Conservation (phyloP, 2,329 filamentous ascomycete species). For the Botrytis aclada region DNA sequence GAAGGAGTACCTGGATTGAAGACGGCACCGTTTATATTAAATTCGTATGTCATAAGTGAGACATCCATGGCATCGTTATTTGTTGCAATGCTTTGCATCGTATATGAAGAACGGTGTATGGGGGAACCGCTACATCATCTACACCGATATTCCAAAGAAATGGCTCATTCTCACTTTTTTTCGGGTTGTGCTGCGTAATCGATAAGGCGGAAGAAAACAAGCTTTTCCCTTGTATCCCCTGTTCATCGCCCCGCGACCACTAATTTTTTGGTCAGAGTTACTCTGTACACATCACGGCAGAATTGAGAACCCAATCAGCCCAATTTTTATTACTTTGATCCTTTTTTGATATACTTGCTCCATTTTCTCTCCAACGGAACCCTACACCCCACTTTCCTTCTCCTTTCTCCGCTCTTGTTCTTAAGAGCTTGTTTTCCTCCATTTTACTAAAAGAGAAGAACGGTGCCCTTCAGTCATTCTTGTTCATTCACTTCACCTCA, state of each 20-base stretch:
- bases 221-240: slow-evolving; percentile 2
- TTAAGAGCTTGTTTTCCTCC: slow-evolving; percentile 2
- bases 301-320: neutral
- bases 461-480: neutral
- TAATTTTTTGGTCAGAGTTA: neutral
- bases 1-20: neutral
- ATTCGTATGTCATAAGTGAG: neutral
- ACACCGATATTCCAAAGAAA: neutral
- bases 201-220: slow-evolving; percentile 13
- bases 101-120: neutral
- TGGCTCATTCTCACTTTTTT: neutral
- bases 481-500: slow-evolving; percentile 10
- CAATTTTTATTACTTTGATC: neutral
- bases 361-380: neutral
- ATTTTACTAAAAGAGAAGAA: neutral
- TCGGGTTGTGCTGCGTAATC: slow-evolving; percentile 5
- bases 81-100: neutral
- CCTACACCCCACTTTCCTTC: neutral
- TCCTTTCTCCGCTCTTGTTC: neutral
- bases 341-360: neutral
- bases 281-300: slow-evolving; percentile 1
- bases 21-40: neutral
- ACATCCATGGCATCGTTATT: neutral
- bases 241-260: neutral
- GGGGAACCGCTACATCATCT: too few species aligned